Conservation (phyloP, 192 early-diverging fungal genomes). For the Diversispora epigaea region DNA sequence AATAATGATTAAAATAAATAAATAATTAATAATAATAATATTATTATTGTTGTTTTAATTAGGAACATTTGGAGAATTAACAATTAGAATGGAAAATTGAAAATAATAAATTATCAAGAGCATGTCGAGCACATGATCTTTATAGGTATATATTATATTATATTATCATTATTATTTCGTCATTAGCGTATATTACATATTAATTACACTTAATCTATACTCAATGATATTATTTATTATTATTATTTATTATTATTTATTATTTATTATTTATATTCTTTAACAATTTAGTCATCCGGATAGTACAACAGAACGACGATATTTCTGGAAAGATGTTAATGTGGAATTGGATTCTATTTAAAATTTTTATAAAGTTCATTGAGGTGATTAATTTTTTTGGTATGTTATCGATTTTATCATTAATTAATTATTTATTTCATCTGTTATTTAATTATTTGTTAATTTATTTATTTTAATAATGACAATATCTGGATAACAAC, state of each 20-base stretch:
- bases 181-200: too few relatives aligned
- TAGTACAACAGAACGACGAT: not conserved
- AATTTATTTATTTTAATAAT: not conserved
- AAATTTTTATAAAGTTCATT: conserved; percentile 61
- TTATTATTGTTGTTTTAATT: not conserved
- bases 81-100: conserved; percentile 56
- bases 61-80: conserved; percentile 29
- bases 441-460: not conserved
- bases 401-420: conserved; percentile 36
- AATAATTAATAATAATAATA: too few relatives aligned
- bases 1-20: not conserved
- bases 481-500: not conserved
- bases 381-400: conserved; percentile 48
- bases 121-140: conserved; percentile 55
- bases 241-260: not conserved
- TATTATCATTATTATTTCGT: not conserved
- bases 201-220: too few relatives aligned
- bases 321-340: conserved; percentile 31
- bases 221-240: too few relatives aligned
- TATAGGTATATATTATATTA: conserved; percentile 23
- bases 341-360: conserved; percentile 52
- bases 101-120: conserved; percentile 59
- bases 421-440: not conserved
- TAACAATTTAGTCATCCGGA: not conserved
- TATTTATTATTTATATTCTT: not conserved